Base-by-base conservation (phyloP, 345 rosid genomes). In the Camelina hispida region DNA sequence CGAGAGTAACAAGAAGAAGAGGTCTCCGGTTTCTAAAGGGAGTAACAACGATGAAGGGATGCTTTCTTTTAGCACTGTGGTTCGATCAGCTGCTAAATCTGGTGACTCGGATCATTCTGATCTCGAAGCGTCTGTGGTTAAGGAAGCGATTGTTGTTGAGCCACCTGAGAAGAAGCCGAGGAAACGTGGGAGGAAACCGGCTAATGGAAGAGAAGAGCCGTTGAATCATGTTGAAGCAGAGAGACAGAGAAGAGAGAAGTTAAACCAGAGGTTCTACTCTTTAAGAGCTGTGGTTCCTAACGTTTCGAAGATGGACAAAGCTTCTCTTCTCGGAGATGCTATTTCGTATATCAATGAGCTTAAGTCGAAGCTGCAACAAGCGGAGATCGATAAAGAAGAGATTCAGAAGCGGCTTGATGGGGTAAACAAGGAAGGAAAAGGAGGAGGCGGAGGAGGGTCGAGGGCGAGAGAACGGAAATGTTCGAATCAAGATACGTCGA, bases 211-310 rank as follows among this genome's bases (percentile, higher is more conserved):
- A 79, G 99, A 96, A 77, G 98, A 96, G 83, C 99, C 99, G 0
- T 66, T 96, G 84, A 96, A 96, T 81, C 99, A 96, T n/a, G 99
- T 96, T 0, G 99, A 96, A 83, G 99, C 99, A 17, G 99, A 96
- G 85, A 88, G 99, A 16, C 99, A 96, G 78, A 89, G 99, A 83
- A 87, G 99, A 56, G 99, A 96, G 91, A 96, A 93, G 84, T 90
- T 96, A 14, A 96, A 96, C 81, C 99, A 93, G 85, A 83, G 87
- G 72, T 96, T 96, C 80, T 96, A 96, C 28, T 88, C 99, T 0
- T 63, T 96, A 52, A 84, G 99, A 76, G 98, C 98, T 48, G 98
- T 93, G 69, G 99, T 96, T 60, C 99, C 99, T 5, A 96, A 93
- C 11, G 99, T 96, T 4, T 96, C 99, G 0, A 96, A 96, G 81